Evolutionary conservation across 1,284 basidiomycete genomes (phyloP), one percentile per base, ranked within the genome.

Genomic region (Ustilago lituana): DNA sequence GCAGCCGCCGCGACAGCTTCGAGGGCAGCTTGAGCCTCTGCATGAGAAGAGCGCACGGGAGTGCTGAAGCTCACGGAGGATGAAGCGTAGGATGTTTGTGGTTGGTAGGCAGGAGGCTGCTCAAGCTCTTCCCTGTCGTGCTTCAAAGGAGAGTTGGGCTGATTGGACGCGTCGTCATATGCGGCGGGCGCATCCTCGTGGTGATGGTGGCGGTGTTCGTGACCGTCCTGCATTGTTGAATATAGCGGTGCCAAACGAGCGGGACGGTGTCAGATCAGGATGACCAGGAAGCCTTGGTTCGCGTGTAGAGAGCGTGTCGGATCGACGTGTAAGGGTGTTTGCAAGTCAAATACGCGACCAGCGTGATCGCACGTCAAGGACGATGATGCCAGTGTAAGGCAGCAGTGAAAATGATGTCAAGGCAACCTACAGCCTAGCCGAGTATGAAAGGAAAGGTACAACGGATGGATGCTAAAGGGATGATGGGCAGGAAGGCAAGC

Each of bases 11-110:
- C 68, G 8, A 71, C 62, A 14, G 68, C 68, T 41, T 66, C 68
- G 32, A 71, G 68, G 3, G 68, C 68, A 19, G 68, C 68, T 17
- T 66, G 62, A 1, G 68, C 68, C 49, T 71, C 68, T 14, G 68
- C 68, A 46, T 71, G 68, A 22, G 68, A 61, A 27, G 59, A 54
- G 20, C 68, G 58, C 0, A 55, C 47, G 15, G 68, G 68, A 1
- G 68, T 66, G 52, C 43, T 58, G 31, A 66, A 71, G 23, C 35
- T 55, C 24, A 50, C 52, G 22, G 46, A 55, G 12, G 53, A 59
- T 10, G 62, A 59, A 11, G 52, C 36, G n/a, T 63, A 59, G 4
- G 58, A 55, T n/a, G 36, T 27, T 23, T 54, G 66, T 12, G 48
- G 44, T 17, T 63, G 67, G 31, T 70, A 59, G 15, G 54, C 24